phyloP scores from a whole-genome alignment of 2,329 filamentous ascomycete genomes.

The Cladosporium velox region DNA sequence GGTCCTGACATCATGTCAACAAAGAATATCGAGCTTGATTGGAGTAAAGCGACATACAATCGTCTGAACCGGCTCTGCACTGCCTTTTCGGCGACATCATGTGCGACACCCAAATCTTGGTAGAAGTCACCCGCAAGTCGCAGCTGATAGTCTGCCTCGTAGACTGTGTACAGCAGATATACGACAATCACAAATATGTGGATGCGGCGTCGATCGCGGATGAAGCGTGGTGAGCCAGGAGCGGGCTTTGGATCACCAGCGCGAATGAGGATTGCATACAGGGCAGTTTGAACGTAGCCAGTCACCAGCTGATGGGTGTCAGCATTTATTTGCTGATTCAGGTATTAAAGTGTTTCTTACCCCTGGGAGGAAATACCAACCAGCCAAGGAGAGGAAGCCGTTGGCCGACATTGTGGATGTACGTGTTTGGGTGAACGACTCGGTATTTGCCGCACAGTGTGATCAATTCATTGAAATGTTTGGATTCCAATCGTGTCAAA shows the following conservation, averaged over 20 bases:
- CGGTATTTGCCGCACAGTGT: background rate
- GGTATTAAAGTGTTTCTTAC: slow-evolving; percentile 42
- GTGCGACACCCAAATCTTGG: slow-evolving; percentile 69
- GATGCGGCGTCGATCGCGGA: slow-evolving; percentile 76
- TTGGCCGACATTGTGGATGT: slow-evolving; percentile 39
- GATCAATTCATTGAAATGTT: background rate
- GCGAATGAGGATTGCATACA: slow-evolving; percentile 85
- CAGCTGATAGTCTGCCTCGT: slow-evolving; percentile 84
- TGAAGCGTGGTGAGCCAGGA: slow-evolving; percentile 68
- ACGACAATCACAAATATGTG: slow-evolving; percentile 77
- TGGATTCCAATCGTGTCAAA: background rate
- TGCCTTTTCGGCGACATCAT: slow-evolving; percentile 69
- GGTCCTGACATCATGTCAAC: slow-evolving; percentile 39
- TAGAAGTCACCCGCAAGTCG: slow-evolving; percentile 76
- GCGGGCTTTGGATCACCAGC: slow-evolving; percentile 78
- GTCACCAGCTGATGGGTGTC: slow-evolving; percentile 62
- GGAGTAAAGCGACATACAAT: slow-evolving; percentile 44
- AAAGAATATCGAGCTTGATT: background rate
- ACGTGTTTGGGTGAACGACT: background rate
- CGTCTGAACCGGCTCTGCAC: slow-evolving; percentile 85
- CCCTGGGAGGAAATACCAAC: slow-evolving; percentile 64
- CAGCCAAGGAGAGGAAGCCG: slow-evolving; percentile 56
- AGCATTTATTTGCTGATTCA: background rate
- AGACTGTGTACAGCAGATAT: slow-evolving; percentile 90
- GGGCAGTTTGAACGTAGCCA: slow-evolving; percentile 73